phyloP scores from a whole-genome alignment of 148 eudicot species.

The Cornus florida region DNA sequence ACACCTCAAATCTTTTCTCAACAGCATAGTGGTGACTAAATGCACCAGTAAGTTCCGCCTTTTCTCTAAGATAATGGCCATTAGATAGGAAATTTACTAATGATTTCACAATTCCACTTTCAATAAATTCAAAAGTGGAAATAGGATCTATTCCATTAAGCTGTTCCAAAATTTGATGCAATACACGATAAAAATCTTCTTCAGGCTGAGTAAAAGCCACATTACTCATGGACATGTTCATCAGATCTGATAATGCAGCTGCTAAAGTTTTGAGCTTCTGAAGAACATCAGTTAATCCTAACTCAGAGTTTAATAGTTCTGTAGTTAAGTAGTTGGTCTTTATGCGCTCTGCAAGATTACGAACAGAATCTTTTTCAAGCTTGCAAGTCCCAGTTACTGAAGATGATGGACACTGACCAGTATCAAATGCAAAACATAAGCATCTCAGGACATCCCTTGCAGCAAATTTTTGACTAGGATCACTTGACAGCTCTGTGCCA shows the following conservation, averaged over 20 bases:
- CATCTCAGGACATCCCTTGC: slow-evolving; percentile 42
- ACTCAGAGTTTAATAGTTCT: slow-evolving; percentile 43
- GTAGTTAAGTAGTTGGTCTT: slow-evolving; percentile 50
- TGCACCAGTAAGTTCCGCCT: slow-evolving; percentile 21
- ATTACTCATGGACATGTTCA: slow-evolving; percentile 25
- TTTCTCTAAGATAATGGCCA: slow-evolving; percentile 37
- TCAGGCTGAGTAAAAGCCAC: slow-evolving; percentile 34
- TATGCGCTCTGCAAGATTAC: slow-evolving; percentile 62
- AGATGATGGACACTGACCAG: slow-evolving; percentile 28
- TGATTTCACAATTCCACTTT: slow-evolving; percentile 82
- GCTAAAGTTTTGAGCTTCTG: slow-evolving; percentile 69
- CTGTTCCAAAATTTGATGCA: slow-evolving; percentile 60
- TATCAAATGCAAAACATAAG: slow-evolving; percentile 66
- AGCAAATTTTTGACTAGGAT: slow-evolving; percentile 32
- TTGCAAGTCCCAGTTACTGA: slow-evolving; percentile 55
- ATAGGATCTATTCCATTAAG: slow-evolving; percentile 65
- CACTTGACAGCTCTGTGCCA: slow-evolving; percentile 35
- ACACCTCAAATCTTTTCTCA: slow-evolving; percentile 63
- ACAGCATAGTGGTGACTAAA: slow-evolving; percentile 21
- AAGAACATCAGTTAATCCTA: slow-evolving; percentile 62
- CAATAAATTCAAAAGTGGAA: slow-evolving; percentile 92
- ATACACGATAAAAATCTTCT: slow-evolving; percentile 46
- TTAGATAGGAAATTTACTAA: slow-evolving; percentile 58
- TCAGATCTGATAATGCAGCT: slow-evolving; percentile 43
- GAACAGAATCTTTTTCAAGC: slow-evolving; percentile 63